A percentile compares a stretch with the other conserved stretches of the same genome.
Conservation (phyloP, 768 basidiomycete species). For the Tricholoma hemisulphureum region DNA sequence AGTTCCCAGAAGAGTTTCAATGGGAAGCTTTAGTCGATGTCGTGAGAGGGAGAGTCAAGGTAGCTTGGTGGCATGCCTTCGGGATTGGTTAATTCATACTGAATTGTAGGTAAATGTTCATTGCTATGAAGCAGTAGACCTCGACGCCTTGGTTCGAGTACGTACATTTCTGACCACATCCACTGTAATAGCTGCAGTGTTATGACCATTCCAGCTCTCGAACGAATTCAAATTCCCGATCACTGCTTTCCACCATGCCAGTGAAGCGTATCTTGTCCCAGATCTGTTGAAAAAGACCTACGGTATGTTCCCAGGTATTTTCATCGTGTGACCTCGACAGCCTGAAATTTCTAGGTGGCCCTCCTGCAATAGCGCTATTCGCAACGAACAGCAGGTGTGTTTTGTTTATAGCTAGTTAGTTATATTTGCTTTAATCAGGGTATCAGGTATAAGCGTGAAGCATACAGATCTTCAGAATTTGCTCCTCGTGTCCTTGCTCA, state of each 20-base stretch:
- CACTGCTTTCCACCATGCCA: conserved; percentile 76
- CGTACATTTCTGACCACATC: conserved; percentile 18
- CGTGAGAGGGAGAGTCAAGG: conserved; percentile 74
- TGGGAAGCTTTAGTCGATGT: conserved; percentile 83
- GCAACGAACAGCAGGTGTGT: conserved; percentile 45
- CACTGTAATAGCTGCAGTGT: not conserved
- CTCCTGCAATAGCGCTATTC: conserved; percentile 80
- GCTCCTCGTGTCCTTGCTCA: conserved; percentile 73
- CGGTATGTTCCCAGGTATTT: conserved; percentile 33
- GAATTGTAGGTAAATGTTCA: conserved; percentile 48
- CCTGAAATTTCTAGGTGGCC: conserved; percentile 42
- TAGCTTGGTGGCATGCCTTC: conserved; percentile 17
- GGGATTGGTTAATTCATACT: not conserved
- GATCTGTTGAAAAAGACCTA: conserved; percentile 69
- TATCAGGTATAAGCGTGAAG: conserved; percentile 72
- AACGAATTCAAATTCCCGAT: conserved; percentile 85
- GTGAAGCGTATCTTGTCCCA: conserved; percentile 81
- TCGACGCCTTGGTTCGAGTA: conserved; percentile 70
- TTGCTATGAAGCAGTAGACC: conserved; percentile 63
- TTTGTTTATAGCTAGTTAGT: not conserved
- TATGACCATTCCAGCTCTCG: conserved; percentile 48
- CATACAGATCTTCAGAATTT: conserved; percentile 78
- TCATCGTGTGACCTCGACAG: not conserved
- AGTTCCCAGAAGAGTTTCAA: conserved; percentile 68
- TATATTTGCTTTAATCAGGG: not conserved